Conservation (phyloP, 1,284 basidiomycete genomes). For the Cryptococcus floricola region DNA sequence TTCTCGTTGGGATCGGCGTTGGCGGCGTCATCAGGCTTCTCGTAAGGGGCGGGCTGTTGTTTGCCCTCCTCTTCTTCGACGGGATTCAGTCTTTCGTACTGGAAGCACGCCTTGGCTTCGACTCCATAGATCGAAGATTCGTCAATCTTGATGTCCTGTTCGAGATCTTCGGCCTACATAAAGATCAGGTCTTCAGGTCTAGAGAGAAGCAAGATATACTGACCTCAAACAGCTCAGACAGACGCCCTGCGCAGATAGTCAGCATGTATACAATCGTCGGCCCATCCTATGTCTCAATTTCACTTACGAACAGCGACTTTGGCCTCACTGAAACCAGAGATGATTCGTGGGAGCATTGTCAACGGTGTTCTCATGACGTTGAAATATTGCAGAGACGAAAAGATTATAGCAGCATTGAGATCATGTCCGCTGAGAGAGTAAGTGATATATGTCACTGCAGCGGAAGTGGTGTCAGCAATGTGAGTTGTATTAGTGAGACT, state of each 20-base stretch:
- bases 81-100: conserved; percentile 55
- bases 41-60: background rate
- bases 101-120: conserved; percentile 62
- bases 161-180: conserved; percentile 58
- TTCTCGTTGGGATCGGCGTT: background rate
- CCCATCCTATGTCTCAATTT: too few species aligned
- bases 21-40: background rate
- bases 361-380: conserved; percentile 54
- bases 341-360: conserved; percentile 38
- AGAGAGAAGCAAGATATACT: background rate
- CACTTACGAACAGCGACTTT: conserved; percentile 8
- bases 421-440: conserved; percentile 63
- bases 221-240: conserved; percentile 6
- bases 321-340: conserved; percentile 56
- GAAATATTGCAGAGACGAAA: conserved; percentile 68
- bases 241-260: conserved; percentile 1
- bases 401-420: conserved; percentile 66
- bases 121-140: conserved; percentile 53
- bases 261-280: too few species aligned
- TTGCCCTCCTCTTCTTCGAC: too few species aligned
- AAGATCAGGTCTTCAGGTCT: background rate
- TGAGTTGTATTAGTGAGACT: background rate
- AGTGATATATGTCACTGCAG: conserved; percentile 64
- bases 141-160: conserved; percentile 56
- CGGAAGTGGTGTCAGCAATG: background rate